Percentiles rank a stretch among this genome's conserved stretches.
Evolutionary conservation across 495 filamentous ascomycete species (phyloP).

Genomic region (Hypoxylon crocopeplum): DNA sequence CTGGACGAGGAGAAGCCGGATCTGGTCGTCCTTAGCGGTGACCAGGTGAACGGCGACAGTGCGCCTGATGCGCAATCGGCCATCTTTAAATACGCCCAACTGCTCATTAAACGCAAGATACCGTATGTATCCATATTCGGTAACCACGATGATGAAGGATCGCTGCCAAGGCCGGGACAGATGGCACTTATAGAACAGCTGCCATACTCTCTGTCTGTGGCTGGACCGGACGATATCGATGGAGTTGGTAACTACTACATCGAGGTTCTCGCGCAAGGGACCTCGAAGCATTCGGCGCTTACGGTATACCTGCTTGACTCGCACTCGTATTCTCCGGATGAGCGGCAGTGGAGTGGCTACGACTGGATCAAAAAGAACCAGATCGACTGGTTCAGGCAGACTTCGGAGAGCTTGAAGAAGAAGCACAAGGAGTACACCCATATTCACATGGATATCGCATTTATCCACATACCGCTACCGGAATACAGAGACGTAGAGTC

Average conservation of each 20-base stretch:
- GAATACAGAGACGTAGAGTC: slow-evolving; percentile 70
- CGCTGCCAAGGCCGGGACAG: slow-evolving; percentile 73
- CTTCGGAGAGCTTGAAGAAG: slow-evolving; percentile 69
- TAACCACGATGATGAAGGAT: slow-evolving; percentile 95
- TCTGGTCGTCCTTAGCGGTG: slow-evolving; percentile 86
- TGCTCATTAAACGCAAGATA: slow-evolving; percentile 84
- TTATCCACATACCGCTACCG: slow-evolving; percentile 95
- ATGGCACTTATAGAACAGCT: slow-evolving; percentile 87
- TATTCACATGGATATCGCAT: slow-evolving; percentile 94
- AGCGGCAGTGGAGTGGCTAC: slow-evolving; percentile 83
- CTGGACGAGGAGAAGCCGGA: slow-evolving; percentile 93
- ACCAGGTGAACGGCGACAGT: slow-evolving; percentile 94
- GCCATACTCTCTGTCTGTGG: slow-evolving; percentile 84
- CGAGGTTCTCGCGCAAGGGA: slow-evolving; percentile 83
- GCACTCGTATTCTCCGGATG: slow-evolving; percentile 90
- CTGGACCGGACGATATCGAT: slow-evolving; percentile 82
- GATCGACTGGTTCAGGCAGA: slow-evolving; percentile 90
- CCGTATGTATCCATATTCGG: slow-evolving; percentile 96
- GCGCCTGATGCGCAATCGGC: slow-evolving; percentile 89
- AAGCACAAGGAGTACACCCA: slow-evolving; percentile 81
- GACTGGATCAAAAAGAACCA: slow-evolving; percentile 96
- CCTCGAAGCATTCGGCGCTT: slow-evolving; percentile 82
- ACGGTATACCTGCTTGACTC: slow-evolving; percentile 95
- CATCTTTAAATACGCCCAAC: slow-evolving; percentile 89
- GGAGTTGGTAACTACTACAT: slow-evolving; percentile 95